Evolutionary conservation across 2,329 filamentous ascomycete species (phyloP), one percentile per base, ranked within the genome.

Genomic region (Ramichloridium luteum): DNA sequence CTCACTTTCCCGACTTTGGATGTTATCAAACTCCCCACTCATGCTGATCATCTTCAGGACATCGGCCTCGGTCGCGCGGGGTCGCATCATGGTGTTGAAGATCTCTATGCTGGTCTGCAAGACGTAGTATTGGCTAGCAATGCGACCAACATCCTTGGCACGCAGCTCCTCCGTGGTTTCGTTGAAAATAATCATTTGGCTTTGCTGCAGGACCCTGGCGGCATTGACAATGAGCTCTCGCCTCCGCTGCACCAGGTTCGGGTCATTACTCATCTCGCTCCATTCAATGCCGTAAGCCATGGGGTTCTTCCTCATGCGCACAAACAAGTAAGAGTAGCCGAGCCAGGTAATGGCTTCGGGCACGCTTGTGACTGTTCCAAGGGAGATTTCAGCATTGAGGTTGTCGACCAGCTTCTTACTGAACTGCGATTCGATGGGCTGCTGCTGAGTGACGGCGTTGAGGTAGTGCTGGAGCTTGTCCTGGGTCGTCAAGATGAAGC

Each of bases 131-230:
- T 98, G 88, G 55, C 88, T 96, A 11, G 90, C 90, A 54, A 98
- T 98, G 11, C 90, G 77, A 3, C 90, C 90, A 30, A 96, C 80
- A 48, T 98, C 88, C 55, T 98, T 98, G 38, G 85, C 81, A 37
- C 84, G 77, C 6, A 98, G 71, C 48, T 94, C 88, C 45, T 94
- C 88, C 0, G 88, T 98, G 12, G 68, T 73, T 51, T 96, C 90
- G 44, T 98, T 94, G 64, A 88, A 98, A 35, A 98, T 90, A 49
- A 98, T 90, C 92, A 98, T 98, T 58, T 98, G 90, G 46, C 83
- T 93, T 50, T 86, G 72, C 51, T 94, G 86, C 26, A 98, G 62
- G 4, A 83, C 81, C 26, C 77, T 70, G 1, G 90, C 90, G 14
- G 90, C 90, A 47, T 93, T 78, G 27, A 93, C 85, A 32, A 90